These are phyloP conservation scores for Aspergillus oerlinghausenensis DNA, from an alignment of 2,329 filamentous ascomycete species.

Conservation along the genomic window DNA sequence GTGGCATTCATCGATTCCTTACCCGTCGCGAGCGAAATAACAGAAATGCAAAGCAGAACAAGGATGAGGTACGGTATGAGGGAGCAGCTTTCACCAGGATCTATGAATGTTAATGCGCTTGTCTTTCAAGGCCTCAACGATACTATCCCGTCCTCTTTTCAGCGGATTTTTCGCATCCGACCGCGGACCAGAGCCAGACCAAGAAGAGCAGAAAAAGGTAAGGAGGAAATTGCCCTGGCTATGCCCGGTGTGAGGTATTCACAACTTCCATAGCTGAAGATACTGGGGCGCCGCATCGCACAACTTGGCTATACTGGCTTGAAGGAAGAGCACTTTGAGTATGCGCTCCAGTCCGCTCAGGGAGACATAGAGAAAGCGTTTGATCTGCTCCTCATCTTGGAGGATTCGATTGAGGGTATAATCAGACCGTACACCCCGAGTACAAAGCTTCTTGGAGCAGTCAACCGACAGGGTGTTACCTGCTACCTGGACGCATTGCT, in stretches of 20 bases:
- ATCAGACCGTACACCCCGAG: slow-evolving; percentile 69
- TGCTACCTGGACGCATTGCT: slow-evolving; percentile 89
- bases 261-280: slow-evolving; percentile 42
- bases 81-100: not conserved
- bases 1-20: slow-evolving; percentile 40
- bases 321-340: slow-evolving; percentile 59
- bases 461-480: slow-evolving; percentile 82
- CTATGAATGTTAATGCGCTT: slow-evolving; percentile 8
- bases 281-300: slow-evolving; percentile 49
- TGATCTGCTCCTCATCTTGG: slow-evolving; percentile 70
- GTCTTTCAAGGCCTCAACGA: slow-evolving; percentile 16
- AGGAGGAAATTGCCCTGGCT: not conserved
- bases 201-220: slow-evolving; percentile 35
- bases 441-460: slow-evolving; percentile 72
- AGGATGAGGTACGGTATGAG: slow-evolving; percentile 28
- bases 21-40: slow-evolving; percentile 35
- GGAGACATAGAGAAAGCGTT: slow-evolving; percentile 71
- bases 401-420: slow-evolving; percentile 75
- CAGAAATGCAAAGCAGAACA: slow-evolving; percentile 25
- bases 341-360: slow-evolving; percentile 59
- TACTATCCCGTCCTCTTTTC: slow-evolving; percentile 24
- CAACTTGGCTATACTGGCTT: slow-evolving; percentile 52
- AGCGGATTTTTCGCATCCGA: slow-evolving; percentile 31
- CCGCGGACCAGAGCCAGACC: slow-evolving; percentile 13
- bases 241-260: not conserved